A percentile compares a stretch with the other conserved stretches of the same genome.
phyloP scores from a whole-genome alignment of 352 stramenopile genomes.

The Phytophthora chlamydospora region DNA sequence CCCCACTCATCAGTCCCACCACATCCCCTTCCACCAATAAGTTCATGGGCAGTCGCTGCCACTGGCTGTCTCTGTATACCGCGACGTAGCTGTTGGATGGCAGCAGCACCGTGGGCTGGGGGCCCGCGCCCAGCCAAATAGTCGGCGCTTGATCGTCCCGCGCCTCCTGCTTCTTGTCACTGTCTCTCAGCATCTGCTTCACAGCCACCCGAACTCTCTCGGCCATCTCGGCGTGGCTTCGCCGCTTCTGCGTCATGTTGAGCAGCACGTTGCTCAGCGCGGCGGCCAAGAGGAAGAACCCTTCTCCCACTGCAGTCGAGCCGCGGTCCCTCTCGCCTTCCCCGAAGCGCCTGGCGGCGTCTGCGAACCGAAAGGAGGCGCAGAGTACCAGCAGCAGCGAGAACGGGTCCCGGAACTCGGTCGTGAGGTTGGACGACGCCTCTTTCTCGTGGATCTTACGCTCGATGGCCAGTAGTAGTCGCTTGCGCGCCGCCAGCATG shows the following conservation, averaged over 20 bases:
- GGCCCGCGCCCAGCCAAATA: conserved; percentile 31
- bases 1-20: conserved; percentile 83
- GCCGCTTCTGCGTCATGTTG: conserved; percentile 68
- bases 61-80: conserved; percentile 82
- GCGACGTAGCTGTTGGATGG: conserved; percentile 82
- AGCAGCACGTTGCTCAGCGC: conserved; percentile 68
- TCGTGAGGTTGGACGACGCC: conserved; percentile 59
- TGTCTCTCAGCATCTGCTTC: conserved; percentile 51
- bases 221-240: conserved; percentile 79
- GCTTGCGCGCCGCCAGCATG: conserved; percentile 49
- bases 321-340: conserved; percentile 32
- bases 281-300: conserved; percentile 60
- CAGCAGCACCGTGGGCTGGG: conserved; percentile 57
- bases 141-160: conserved; percentile 10
- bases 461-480: conserved; percentile 71
- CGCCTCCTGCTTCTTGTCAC: conserved; percentile 7
- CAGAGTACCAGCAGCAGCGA: conserved; percentile 71
- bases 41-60: conserved; percentile 86
- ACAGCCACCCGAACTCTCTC: conserved; percentile 76
- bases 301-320: conserved; percentile 52
- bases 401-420: conserved; percentile 79
- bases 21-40: conserved; percentile 82
- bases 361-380: conserved; percentile 62
- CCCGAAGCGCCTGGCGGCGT: conserved; percentile 44
- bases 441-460: conserved; percentile 79